Evolutionary conservation across 2,329 filamentous ascomycete species (phyloP).

Genomic region (Aspergillus terreus): DNA sequence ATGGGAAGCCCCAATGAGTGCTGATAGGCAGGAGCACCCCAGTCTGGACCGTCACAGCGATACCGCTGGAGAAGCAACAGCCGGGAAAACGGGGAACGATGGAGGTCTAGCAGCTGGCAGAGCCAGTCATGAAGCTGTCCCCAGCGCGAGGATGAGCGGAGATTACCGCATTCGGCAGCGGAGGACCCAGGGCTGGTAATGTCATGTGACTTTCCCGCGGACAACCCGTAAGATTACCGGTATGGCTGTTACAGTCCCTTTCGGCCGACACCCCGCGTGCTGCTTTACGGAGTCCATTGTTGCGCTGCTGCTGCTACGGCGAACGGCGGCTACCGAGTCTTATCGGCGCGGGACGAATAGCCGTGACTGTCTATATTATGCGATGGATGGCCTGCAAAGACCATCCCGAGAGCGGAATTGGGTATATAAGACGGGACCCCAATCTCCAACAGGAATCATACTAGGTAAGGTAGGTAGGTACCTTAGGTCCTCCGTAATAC

Average conservation of each 20-base stretch:
- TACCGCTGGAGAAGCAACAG: not conserved
- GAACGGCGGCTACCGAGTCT: not conserved
- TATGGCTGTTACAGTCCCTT: not conserved
- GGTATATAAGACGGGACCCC: not conserved
- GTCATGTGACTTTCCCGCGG: slow-evolving; percentile 21
- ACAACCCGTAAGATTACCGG: slow-evolving; percentile 9
- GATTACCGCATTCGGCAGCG: slow-evolving; percentile 3
- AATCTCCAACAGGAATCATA: too few species aligned
- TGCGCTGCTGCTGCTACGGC: not conserved
- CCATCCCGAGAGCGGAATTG: not conserved
- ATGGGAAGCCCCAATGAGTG: slow-evolving; percentile 8
- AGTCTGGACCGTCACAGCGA: not conserved
- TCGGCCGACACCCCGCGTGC: slow-evolving; percentile 13
- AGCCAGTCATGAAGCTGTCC: slow-evolving; percentile 7
- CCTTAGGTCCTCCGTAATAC: not conserved
- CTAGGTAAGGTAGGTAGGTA: too few species aligned
- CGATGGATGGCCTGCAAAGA: not conserved
- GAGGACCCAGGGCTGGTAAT: not conserved
- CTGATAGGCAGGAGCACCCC: slow-evolving; percentile 4
- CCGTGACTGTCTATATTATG: not conserved
- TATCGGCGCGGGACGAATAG: not conserved
- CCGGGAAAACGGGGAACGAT: not conserved
- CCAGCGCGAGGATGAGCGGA: slow-evolving; percentile 14
- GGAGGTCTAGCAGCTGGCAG: slow-evolving; percentile 6
- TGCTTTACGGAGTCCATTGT: too few species aligned